These are phyloP conservation scores for Nakaseomyces glabratus DNA, from an alignment of 1,139 yeast genomes.

Conservation along the genomic window DNA sequence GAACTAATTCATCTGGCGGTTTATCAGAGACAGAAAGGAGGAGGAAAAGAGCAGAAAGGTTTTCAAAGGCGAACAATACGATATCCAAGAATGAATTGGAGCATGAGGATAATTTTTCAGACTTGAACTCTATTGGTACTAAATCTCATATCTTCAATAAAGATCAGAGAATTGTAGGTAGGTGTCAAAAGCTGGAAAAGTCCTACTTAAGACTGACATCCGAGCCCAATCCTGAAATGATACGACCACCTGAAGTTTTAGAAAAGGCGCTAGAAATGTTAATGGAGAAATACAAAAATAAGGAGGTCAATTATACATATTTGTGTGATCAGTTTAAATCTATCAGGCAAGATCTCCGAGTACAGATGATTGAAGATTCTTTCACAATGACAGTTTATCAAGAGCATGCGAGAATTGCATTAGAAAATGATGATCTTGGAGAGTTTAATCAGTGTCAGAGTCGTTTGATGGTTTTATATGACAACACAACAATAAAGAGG, in stretches of 20 bases:
- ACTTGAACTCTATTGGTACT: conserved; percentile 28
- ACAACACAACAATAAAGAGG: conserved; percentile 32
- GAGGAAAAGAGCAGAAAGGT: conserved; percentile 26
- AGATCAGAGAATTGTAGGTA: conserved; percentile 49
- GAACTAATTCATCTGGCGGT: background rate
- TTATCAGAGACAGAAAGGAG: conserved; percentile 18
- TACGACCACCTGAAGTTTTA: conserved; percentile 62
- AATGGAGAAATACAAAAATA: conserved; percentile 44
- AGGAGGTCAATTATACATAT: conserved; percentile 56
- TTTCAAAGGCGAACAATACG: conserved; percentile 12
- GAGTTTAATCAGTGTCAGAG: conserved; percentile 95
- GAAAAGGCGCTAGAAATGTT: conserved; percentile 50
- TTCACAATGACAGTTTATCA: conserved; percentile 78
- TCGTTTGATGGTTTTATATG: conserved; percentile 58
- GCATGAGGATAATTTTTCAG: conserved; percentile 26
- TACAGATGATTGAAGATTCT: conserved; percentile 74
- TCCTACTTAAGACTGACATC: conserved; percentile 76
- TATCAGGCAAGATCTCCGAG: conserved; percentile 85
- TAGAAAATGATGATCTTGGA: conserved; percentile 76
- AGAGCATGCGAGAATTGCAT: conserved; percentile 78
- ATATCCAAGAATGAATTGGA: conserved; percentile 12
- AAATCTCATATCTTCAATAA: conserved; percentile 29
- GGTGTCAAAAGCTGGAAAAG: conserved; percentile 59
- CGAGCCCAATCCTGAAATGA: conserved; percentile 78
- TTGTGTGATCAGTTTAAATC: conserved; percentile 86